phyloP scores from a whole-genome alignment of 495 filamentous ascomycete species.

The Penicillium atrosanguineum region DNA sequence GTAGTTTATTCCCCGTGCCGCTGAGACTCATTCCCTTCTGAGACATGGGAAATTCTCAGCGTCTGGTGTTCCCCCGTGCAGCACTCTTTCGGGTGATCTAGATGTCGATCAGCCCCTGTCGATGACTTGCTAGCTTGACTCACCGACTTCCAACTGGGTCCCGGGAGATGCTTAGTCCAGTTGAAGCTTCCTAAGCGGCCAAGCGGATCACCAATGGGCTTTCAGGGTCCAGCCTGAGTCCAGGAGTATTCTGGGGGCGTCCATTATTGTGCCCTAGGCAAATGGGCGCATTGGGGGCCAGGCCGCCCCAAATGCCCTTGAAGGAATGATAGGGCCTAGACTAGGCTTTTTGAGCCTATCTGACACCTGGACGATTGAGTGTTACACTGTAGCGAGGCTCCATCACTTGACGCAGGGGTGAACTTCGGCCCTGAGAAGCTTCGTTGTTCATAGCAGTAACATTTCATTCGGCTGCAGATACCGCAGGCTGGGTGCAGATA shows the following conservation, averaged over 20 bases:
- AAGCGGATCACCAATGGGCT: not conserved
- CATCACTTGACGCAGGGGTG: no score
- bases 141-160: not conserved
- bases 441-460: no score
- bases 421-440: no score
- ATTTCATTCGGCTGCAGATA: no score
- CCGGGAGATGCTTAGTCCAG: not conserved
- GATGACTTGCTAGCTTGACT: not conserved
- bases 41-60: not conserved
- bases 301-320: not conserved
- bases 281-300: not conserved
- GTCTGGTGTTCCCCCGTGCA: not conserved
- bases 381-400: no score
- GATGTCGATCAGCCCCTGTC: constrained; percentile 13
- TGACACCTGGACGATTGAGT: not conserved
- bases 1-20: not conserved
- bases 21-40: not conserved
- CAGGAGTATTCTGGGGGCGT: no score
- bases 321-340: not conserved
- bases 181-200: not conserved
- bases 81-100: constrained; percentile 1
- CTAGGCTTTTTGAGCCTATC: not conserved
- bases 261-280: not conserved
- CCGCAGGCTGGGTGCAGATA: no score
- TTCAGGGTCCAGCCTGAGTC: not conserved